Conservation (phyloP, 495 filamentous ascomycete genomes). For the Hypomontagnella monticulosa region DNA sequence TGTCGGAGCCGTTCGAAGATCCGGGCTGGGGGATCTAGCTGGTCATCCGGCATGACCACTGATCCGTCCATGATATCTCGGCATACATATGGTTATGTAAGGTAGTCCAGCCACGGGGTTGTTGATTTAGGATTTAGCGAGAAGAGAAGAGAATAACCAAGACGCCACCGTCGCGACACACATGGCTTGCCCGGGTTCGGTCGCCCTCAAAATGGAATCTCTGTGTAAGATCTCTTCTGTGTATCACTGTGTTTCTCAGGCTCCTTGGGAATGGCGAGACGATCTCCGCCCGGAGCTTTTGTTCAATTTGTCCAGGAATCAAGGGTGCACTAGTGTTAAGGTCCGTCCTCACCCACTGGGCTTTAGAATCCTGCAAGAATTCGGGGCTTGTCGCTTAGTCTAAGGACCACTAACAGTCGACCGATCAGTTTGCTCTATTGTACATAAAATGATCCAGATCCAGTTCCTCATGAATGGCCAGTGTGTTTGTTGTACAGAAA, state of each 20-base stretch:
- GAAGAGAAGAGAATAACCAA: slow-evolving; percentile 35
- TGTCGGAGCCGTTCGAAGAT: slow-evolving; percentile 78
- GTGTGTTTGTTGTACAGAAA: slow-evolving; percentile 21
- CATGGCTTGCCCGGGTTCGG: slow-evolving; percentile 46
- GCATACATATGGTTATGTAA: slow-evolving; percentile 23
- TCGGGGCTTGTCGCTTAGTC: slow-evolving; percentile 36
- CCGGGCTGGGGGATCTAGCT: slow-evolving; percentile 72
- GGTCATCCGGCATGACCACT: slow-evolving; percentile 64
- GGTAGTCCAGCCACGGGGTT: slow-evolving; percentile 33
- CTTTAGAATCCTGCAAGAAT: slow-evolving; percentile 23
- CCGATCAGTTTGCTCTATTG: slow-evolving; percentile 25
- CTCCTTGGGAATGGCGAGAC: neutral
- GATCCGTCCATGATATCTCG: slow-evolving; percentile 58
- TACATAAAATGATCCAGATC: slow-evolving; percentile 29
- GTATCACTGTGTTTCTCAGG: neutral
- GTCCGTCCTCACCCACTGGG: slow-evolving; percentile 30
- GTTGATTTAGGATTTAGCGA: slow-evolving; percentile 15
- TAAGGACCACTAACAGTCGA: slow-evolving; percentile 22
- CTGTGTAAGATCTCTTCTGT: neutral
- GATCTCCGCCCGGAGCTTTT: slow-evolving; percentile 36
- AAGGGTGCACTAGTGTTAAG: slow-evolving; percentile 26
- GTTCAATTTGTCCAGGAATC: slow-evolving; percentile 28
- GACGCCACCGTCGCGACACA: slow-evolving; percentile 47
- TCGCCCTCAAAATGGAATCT: slow-evolving; percentile 34
- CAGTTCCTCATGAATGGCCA: slow-evolving; percentile 23